phyloP scores from a whole-genome alignment of 176 grass and related monocot species.

The Areca catechu region DNA sequence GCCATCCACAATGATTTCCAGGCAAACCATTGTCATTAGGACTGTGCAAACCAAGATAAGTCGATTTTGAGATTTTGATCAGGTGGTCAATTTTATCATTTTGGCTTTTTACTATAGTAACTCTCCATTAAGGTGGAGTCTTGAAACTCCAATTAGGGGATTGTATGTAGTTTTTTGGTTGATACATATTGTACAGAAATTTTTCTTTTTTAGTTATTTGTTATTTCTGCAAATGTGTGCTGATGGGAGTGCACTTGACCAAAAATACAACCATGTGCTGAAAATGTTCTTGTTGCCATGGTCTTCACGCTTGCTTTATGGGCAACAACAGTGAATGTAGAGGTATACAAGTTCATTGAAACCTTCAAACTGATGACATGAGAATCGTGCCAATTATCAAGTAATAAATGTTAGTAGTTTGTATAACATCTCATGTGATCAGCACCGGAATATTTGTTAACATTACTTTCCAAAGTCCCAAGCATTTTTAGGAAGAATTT shows the following conservation, averaged over 20 bases:
- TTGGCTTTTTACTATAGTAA: constrained; percentile 5
- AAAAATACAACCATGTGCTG: no score
- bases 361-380: no score
- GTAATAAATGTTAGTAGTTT: no score
- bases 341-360: no score
- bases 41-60: neutral
- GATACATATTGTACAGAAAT: constrained; percentile 5
- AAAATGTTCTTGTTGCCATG: no score
- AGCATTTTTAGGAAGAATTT: no score
- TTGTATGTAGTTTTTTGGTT: neutral
- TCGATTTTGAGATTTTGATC: constrained; percentile 1
- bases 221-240: constrained; percentile 3
- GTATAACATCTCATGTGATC: no score
- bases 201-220: neutral
- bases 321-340: no score
- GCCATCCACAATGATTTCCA: neutral
- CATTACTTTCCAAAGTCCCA: no score
- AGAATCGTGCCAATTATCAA: no score
- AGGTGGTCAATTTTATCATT: neutral
- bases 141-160: neutral
- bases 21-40: neutral
- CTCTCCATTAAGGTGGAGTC: neutral
- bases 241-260: constrained; percentile 1
- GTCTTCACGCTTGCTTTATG: no score
- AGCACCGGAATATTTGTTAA: no score